Base-by-base conservation (phyloP, 768 basidiomycete genomes). In the Boletales sp. region DNA sequence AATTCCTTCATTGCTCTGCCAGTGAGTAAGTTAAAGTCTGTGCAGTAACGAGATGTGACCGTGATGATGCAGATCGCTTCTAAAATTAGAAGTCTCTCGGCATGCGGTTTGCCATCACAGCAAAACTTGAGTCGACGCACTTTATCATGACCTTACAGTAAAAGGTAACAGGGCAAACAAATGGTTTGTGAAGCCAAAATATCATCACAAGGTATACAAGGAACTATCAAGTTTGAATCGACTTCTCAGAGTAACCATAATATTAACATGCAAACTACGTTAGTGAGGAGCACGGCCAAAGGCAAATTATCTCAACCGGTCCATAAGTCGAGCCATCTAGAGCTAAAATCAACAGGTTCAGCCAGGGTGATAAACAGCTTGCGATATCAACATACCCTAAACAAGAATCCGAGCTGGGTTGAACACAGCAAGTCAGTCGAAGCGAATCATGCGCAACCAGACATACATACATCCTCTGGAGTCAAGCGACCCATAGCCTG, bases 401-500 rank as follows among this genome's bases (percentile, higher is more conserved):
- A 78, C 51, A 78, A 59, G 55, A 78, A 78, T 19, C 72, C 55
- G 4, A 78, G 63, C 76, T 77, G 50, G 35, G 43, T 8, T 40
- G 31, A 13, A 21, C n/a, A 47, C 5, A 39, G 11, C 27, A 40
- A 11, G 17, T 48, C 5, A 55, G 50, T 45, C 11, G 60, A 55
- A 13, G 29, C 7, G 43, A 41, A 24, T 42, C 31, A 8, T 12
- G n/a, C 37, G 15, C 6, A 21, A 17, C 35, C 8, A 47, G 35
- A 32, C 48, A 48, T 30, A 59, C 81, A 63, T 60, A 84, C 80
- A 72, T 89, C 87, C 59, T 86, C 90, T 0, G 92, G 89, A 5
- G 94, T 95, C 63, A 98, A 69, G 50, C 93, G 82, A 19, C 94
- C 94, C 88, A 97, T 93, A 0, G 94, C 94, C 78, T 88, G 61